Evolutionary conservation across 345 rosid genomes (phyloP).

Genomic region (Anastatica hierochuntica): DNA sequence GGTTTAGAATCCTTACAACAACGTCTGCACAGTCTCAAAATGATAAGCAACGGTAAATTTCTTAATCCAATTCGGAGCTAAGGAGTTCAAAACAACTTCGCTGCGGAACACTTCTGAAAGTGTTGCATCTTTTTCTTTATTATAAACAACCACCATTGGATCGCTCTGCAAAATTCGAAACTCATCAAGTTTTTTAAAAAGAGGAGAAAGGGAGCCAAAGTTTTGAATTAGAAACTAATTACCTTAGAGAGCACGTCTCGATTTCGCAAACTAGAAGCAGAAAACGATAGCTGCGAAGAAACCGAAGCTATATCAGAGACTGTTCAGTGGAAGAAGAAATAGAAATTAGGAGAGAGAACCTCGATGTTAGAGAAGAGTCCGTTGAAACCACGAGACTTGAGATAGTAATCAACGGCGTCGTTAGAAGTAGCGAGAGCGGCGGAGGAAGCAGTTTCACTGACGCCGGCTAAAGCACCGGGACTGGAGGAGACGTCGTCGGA

Average conservation of each 20-base stretch:
- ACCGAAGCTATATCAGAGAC: no score
- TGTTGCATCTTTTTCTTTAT: constrained; percentile 44
- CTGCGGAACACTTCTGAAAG: constrained; percentile 73
- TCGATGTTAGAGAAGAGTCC: constrained; percentile 56
- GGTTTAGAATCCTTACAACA: constrained; percentile 44
- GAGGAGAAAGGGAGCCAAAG: background rate
- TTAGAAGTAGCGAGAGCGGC: constrained; percentile 10
- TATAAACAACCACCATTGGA: constrained; percentile 58
- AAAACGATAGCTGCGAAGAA: constrained; percentile 55
- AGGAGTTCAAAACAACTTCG: constrained; percentile 59
- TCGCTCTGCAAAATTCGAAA: constrained; percentile 56
- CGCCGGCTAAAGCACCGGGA: constrained; percentile 51
- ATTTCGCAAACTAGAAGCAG: constrained; percentile 65
- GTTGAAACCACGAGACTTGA: constrained; percentile 38
- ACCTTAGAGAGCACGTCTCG: constrained; percentile 80
- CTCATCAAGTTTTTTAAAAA: no score
- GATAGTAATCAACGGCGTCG: constrained; percentile 64
- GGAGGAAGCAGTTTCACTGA: constrained; percentile 23
- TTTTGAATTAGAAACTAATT: no score
- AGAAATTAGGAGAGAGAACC: constrained; percentile 29
- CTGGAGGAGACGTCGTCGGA: constrained; percentile 50
- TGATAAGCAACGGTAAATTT: constrained; percentile 56
- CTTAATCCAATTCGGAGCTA: constrained; percentile 75
- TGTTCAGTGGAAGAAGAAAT: background rate
- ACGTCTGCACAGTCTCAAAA: constrained; percentile 65